A percentile compares a stretch with the other conserved stretches of the same genome.
phyloP scores from a whole-genome alignment of 164 flowering plant species.

The Cinnamomum chago region DNA sequence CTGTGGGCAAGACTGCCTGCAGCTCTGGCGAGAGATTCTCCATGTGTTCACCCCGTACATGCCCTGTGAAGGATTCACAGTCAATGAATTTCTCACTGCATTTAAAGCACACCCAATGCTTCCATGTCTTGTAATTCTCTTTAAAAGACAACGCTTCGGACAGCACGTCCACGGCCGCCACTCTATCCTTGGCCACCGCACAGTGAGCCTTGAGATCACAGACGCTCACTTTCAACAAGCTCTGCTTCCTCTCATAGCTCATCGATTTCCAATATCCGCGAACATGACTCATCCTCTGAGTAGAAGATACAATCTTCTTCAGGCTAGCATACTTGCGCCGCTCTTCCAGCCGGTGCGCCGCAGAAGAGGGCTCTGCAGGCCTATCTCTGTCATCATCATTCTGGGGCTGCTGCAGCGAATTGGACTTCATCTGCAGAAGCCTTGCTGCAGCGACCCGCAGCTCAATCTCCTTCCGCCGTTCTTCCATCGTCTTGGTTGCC shows the following conservation, averaged over 20 bases:
- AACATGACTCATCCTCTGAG: constrained; percentile 66
- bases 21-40: constrained; percentile 57
- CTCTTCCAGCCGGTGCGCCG: constrained; percentile 37
- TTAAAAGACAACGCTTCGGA: constrained; percentile 64
- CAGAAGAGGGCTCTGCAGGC: constrained; percentile 36
- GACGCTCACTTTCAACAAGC: constrained; percentile 52
- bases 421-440: constrained; percentile 83
- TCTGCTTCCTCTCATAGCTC: constrained; percentile 53
- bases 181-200: constrained; percentile 47
- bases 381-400: constrained; percentile 28
- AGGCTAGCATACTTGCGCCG: constrained; percentile 47
- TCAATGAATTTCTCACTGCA: constrained; percentile 70
- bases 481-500: constrained; percentile 88
- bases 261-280: constrained; percentile 69
- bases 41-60: constrained; percentile 80
- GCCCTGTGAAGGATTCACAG: constrained; percentile 56
- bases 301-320: constrained; percentile 45
- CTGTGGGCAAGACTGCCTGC: constrained; percentile 63
- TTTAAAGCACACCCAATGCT: constrained; percentile 75
- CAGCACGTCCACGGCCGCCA: constrained; percentile 43
- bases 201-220: constrained; percentile 52
- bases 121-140: constrained; percentile 60
- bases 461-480: constrained; percentile 92
- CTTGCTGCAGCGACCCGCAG: constrained; percentile 96
- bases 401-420: constrained; percentile 23